These are phyloP conservation scores for Penicillium sp. DNA, from an alignment of 2,329 filamentous ascomycete genomes.

Conservation along the genomic window DNA sequence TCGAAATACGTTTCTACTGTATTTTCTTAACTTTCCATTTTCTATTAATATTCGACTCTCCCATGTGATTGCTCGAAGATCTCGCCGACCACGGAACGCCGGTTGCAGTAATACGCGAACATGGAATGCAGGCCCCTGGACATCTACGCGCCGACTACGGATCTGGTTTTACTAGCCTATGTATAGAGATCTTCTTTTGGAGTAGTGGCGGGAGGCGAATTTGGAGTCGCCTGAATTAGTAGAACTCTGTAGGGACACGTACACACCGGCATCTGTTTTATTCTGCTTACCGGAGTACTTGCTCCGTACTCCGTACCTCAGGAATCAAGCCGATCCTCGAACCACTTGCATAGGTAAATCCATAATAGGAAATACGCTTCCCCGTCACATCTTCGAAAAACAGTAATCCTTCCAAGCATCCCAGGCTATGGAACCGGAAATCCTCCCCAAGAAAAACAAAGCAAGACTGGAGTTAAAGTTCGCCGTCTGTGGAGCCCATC, in stretches of 20 bases:
- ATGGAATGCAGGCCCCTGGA: neutral
- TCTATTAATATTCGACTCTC: slow-evolving; percentile 4
- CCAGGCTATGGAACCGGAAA: no score
- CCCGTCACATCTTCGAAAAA: neutral
- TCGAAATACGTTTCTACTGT: neutral
- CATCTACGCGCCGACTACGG: slow-evolving; percentile 7
- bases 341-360: slow-evolving; percentile 2
- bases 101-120: slow-evolving; percentile 7
- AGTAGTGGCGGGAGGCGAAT: neutral
- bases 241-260: neutral
- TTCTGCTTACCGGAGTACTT: neutral
- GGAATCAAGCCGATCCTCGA: slow-evolving; percentile 4
- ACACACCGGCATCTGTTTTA: neutral
- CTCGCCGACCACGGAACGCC: slow-evolving; percentile 6
- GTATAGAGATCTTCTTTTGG: neutral
- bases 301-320: neutral
- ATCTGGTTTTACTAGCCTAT: neutral
- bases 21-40: no score
- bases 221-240: neutral
- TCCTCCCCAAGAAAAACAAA: neutral
- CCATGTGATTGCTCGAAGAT: slow-evolving; percentile 4
- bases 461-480: neutral
- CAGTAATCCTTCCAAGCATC: neutral
- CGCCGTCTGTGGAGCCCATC: neutral
- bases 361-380: neutral